A percentile compares a stretch with the other conserved stretches of the same genome.
Evolutionary conservation across 495 filamentous ascomycete genomes (phyloP).

Genomic region (Podospora tetraspora): DNA sequence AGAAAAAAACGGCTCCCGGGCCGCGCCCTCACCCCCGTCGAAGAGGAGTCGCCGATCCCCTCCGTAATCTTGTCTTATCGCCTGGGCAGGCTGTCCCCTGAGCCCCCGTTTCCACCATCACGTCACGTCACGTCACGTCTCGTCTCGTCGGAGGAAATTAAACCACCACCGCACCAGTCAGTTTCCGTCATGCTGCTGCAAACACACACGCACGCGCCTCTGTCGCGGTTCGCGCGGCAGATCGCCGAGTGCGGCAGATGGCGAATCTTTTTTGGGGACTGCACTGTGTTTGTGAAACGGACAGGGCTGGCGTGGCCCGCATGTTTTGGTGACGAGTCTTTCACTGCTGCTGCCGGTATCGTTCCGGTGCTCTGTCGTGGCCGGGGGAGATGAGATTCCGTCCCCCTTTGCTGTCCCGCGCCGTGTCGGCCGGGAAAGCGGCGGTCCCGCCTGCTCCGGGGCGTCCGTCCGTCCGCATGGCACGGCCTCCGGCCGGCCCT

Average conservation of each 20-base stretch:
- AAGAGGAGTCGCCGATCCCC: not conserved
- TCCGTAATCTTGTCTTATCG: not conserved
- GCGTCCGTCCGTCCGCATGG: no score
- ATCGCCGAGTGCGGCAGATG: not conserved
- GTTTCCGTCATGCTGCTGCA: not conserved
- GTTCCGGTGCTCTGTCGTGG: not conserved
- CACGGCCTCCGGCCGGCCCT: no score
- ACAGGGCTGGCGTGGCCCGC: no score
- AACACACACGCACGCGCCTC: not conserved
- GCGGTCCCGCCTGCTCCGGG: not conserved
- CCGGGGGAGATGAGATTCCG: not conserved
- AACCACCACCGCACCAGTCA: not conserved
- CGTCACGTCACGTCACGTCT: not conserved
- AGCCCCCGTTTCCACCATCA: not conserved
- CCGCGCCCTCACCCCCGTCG: not conserved
- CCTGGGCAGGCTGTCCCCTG: not conserved
- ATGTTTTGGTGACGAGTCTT: no score
- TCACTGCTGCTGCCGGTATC: no score
- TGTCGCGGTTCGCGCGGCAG: not conserved
- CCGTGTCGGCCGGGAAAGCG: not conserved
- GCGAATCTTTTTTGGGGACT: not conserved
- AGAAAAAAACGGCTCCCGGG: not conserved
- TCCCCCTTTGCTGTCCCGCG: not conserved
- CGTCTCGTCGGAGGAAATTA: not conserved
- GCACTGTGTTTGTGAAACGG: not conserved